Base-by-base conservation (phyloP, 1,139 yeast genomes). In the Geotrichum reessii region DNA sequence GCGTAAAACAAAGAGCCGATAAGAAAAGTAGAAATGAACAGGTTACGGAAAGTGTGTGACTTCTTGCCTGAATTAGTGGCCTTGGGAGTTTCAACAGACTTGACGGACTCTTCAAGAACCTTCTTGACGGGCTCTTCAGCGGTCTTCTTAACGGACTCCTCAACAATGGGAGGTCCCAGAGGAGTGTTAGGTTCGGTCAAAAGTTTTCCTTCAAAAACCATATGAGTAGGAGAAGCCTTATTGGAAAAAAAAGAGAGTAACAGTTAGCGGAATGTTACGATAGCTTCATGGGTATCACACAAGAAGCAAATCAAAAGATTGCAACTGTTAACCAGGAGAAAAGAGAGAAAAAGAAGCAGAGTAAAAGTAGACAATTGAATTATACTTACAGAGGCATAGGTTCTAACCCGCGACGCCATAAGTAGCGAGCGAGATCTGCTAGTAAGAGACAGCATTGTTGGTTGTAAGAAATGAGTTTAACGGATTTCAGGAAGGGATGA, bases 21-120 rank as follows among this genome's bases (percentile, higher is more conserved):
- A 14, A 67, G 55, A 5, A 68, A 55, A 37, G 73, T 60, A n/a
- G 64, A 55, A 8, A 71, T 52, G 5, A 74, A 40, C 53, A 71
- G 66, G 62, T 67, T 70, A 47, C 76, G 68, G 58, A 73, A 61
- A 48, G 66, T 65, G 62, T 70, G 74, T 24, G 67, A 59, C 62
- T 63, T 64, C 59, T 64, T 65, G 17, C 8, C 28, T n/a, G 24
- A 24, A 12, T 47, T 25, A 6, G 49, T n/a, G n/a, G n/a, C n/a
- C n/a, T n/a, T n/a, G n/a, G n/a, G n/a, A n/a, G n/a, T n/a, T n/a
- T n/a, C n/a, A n/a, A n/a, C 17, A 8, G 49, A 47, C 31, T 25
- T 22, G 31, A 47, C 22, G 17, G 40, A 17, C 40, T 33, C 40
- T 14, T 14, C 40, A 6, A 17, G 11, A n/a, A n/a, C n/a, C n/a